Base-by-base conservation (phyloP, 2,329 filamentous ascomycete species). In the Colletotrichum neosansevieriae region DNA sequence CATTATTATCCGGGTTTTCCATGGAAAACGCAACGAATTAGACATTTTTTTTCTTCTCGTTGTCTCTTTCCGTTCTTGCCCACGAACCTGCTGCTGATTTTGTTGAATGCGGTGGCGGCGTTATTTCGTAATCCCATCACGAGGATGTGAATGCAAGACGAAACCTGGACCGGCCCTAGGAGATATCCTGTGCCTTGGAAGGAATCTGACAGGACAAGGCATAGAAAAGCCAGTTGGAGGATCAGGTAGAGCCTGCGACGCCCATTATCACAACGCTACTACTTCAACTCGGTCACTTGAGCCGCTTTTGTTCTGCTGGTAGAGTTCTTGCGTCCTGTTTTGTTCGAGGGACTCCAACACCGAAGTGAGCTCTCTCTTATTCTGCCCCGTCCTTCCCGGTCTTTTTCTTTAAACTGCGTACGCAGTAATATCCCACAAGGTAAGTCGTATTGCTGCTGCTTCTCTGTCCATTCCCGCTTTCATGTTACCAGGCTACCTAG, bases 281-380 rank as follows among this genome's bases (percentile, higher is more conserved):
- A 61, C 40, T 34, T 42, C 40, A 32, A 29, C 36, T 19, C 36
- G 45, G 64, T 53, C 64, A 58, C 38, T 58, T 51, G 59, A 45
- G 45, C 47, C 36, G 32, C 19, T 29, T 36, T 47, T 47, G 17
- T 32, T 34, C n/a, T 15, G 42, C 24, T 40, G 36, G 36, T 38
- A 38, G 32, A n/a, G 15, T 45, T 47, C 40, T 54, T 29, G 54
- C 49, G 54, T 65, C 49, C 65, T 61, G 65, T 60, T 56, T 69
- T 56, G 54, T 65, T 34, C 47, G 64, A 12, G 24, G 6, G 58
- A 58, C 24, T 36, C 24, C 24, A 12, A 29, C 36, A 38, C 38
- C 49, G 24, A 36, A 60, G 42, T 21, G 19, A 21, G 32, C 58
- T 61, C 29, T 44, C 44, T 63, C n/a, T 36, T 24, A 17, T 38